phyloP scores from a whole-genome alignment of 345 rosid genomes.

The Cardamine occulta region DNA sequence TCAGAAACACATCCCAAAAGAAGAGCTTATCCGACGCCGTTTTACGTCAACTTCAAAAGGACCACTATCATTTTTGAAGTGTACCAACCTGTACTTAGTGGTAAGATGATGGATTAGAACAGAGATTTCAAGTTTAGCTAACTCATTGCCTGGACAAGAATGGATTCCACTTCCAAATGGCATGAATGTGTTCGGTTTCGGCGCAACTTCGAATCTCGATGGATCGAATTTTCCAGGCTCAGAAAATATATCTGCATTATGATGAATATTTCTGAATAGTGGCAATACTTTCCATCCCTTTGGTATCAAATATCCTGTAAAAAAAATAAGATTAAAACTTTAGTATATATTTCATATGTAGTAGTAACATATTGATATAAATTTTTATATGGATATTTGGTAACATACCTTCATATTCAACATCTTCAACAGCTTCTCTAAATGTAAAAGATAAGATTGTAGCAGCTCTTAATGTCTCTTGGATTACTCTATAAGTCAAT shows the following conservation, averaged over 20 bases:
- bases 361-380: not conserved
- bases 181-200: conserved; percentile 84
- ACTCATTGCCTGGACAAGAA: conserved; percentile 88
- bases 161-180: conserved; percentile 93
- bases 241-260: conserved; percentile 65
- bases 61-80: not conserved
- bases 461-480: conserved; percentile 85
- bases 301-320: conserved; percentile 78
- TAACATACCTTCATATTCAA: conserved; percentile 76
- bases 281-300: conserved; percentile 97
- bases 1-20: conserved; percentile 44
- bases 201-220: conserved; percentile 76
- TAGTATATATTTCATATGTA: not conserved
- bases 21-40: not conserved
- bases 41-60: not conserved
- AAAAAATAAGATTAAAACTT: not conserved
- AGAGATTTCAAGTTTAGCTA: conserved; percentile 79
- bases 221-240: conserved; percentile 85
- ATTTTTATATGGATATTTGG: not conserved
- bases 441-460: conserved; percentile 85
- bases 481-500: conserved; percentile 70
- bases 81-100: conserved; percentile 84
- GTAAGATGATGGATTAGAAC: conserved; percentile 84
- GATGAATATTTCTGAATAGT: conserved; percentile 85
- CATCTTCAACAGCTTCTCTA: conserved; percentile 91